These are phyloP conservation scores for Taiozyma onychis DNA, from an alignment of 1,139 yeast species.

Conservation along the genomic window DNA sequence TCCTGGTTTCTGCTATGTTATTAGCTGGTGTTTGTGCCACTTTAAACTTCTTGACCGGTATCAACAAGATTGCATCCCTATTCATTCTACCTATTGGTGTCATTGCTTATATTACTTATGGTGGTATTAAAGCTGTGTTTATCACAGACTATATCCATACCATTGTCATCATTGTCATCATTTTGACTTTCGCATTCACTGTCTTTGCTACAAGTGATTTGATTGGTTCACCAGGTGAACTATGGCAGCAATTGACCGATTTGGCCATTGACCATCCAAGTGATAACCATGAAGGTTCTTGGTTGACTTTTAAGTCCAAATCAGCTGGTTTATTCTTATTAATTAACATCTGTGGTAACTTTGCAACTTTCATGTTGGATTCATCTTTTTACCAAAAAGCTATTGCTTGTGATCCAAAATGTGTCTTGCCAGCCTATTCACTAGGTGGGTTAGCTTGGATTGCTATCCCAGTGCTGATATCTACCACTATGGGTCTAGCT, in stretches of 20 bases:
- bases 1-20: conserved; percentile 83
- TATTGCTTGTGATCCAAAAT: conserved; percentile 77
- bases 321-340: conserved; percentile 81
- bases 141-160: conserved; percentile 83
- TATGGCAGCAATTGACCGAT: conserved; percentile 63
- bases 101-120: conserved; percentile 74
- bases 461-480: conserved; percentile 77
- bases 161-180: conserved; percentile 51
- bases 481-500: conserved; percentile 82
- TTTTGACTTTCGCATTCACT: conserved; percentile 56
- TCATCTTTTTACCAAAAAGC: conserved; percentile 91
- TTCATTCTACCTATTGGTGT: conserved; percentile 81
- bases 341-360: conserved; percentile 78
- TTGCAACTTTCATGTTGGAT: conserved; percentile 85
- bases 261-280: conserved; percentile 57
- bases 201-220: conserved; percentile 53
- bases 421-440: conserved; percentile 86
- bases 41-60: conserved; percentile 71
- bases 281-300: conserved; percentile 65
- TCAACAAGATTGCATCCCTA: conserved; percentile 77
- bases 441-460: conserved; percentile 92
- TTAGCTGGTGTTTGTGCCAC: conserved; percentile 85
- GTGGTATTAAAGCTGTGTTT: conserved; percentile 89
- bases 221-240: conserved; percentile 76
- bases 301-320: conserved; percentile 72